phyloP scores from a whole-genome alignment of 345 rosid genomes.

The Sonneratia caseolaris region DNA sequence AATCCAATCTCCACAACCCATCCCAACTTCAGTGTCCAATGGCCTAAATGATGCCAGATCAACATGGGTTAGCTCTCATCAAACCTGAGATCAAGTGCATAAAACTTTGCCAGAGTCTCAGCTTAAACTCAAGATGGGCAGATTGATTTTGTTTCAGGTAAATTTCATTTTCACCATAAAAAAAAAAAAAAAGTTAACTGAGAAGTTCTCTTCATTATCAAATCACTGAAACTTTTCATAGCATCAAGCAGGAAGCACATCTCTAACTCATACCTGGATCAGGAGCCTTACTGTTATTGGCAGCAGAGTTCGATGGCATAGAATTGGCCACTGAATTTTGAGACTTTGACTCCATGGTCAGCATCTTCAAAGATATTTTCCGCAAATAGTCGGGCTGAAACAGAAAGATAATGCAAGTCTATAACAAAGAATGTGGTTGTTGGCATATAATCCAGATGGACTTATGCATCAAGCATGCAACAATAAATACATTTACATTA shows the following conservation, averaged over 20 bases:
- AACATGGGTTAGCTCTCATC: not conserved
- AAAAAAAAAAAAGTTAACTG: not conserved
- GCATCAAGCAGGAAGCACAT: not conserved
- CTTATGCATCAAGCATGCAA: not conserved
- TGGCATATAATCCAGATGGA: not conserved
- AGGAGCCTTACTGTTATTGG: not conserved
- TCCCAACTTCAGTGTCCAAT: not conserved
- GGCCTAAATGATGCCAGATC: not conserved
- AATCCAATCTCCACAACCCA: not conserved
- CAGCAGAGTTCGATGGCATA: not conserved
- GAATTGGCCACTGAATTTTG: not conserved
- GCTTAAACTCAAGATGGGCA: not conserved
- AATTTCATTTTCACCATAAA: not conserved
- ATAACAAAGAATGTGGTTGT: not conserved
- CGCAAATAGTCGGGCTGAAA: constrained; percentile 69
- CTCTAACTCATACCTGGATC: constrained; percentile 3
- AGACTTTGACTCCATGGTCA: constrained; percentile 44
- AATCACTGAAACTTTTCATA: not conserved
- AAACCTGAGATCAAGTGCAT: not conserved
- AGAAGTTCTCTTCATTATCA: not conserved
- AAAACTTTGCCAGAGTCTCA: not conserved
- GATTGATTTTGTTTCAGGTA: not conserved
- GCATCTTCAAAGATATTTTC: constrained; percentile 79
- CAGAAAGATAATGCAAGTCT: not conserved
- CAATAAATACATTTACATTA: not conserved